A percentile compares a stretch with the other conserved stretches of the same genome.
Evolutionary conservation across 768 basidiomycete genomes (phyloP).

Genomic region (Pleurotus tuber-regium): DNA sequence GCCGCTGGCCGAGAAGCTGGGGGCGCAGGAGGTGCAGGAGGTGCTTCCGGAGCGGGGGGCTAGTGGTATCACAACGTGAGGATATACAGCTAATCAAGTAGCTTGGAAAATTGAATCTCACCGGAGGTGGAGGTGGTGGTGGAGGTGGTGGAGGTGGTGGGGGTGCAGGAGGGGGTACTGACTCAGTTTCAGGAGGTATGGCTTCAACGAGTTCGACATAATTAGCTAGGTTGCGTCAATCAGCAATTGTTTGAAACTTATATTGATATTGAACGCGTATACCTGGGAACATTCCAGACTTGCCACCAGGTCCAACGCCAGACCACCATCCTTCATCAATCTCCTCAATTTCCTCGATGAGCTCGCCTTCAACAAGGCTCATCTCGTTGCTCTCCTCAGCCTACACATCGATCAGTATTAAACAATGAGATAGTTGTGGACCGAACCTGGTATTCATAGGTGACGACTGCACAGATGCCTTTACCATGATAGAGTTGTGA

Average conservation of each 20-base stretch:
- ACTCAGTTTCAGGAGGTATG: conserved; percentile 38
- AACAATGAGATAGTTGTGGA: background rate
- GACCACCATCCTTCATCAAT: conserved; percentile 92
- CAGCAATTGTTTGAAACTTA: background rate
- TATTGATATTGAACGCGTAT: conserved; percentile 2
- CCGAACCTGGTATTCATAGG: conserved; percentile 75
- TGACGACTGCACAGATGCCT: conserved; percentile 70
- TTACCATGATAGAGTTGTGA: conserved; percentile 16
- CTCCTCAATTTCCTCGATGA: conserved; percentile 79
- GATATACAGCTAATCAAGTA: background rate
- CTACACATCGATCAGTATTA: too few relatives aligned
- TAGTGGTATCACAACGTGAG: too few relatives aligned
- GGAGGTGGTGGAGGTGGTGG: conserved; percentile 52
- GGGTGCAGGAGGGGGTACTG: too few relatives aligned
- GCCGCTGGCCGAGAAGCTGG: conserved; percentile 45
- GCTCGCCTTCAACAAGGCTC: conserved; percentile 71
- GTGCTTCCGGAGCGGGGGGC: conserved; percentile 32
- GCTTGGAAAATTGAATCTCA: conserved; percentile 20
- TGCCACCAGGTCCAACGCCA: conserved; percentile 67
- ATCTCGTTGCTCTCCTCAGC: conserved; percentile 88
- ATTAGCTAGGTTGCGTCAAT: conserved; percentile 57
- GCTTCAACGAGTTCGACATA: conserved; percentile 78
- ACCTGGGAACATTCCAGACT: conserved; percentile 86
- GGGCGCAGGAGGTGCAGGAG: too few relatives aligned
- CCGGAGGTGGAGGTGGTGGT: conserved; percentile 39